These are phyloP conservation scores for Tephrocybe sp. DNA, from an alignment of 768 basidiomycete species.

Conservation along the genomic window DNA sequence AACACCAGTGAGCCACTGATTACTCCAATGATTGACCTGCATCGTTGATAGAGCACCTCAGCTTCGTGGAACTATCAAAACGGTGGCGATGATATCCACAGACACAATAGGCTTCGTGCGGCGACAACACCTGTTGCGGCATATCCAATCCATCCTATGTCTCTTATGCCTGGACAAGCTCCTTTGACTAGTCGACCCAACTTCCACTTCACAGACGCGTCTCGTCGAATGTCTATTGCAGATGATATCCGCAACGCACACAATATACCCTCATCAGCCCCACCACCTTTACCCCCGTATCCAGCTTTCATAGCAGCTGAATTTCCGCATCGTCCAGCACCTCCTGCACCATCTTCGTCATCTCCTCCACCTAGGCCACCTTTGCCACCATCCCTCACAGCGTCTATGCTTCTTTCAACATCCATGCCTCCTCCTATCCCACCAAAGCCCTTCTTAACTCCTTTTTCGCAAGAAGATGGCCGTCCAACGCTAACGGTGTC, in stretches of 20 bases:
- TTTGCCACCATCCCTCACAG: slow-evolving; percentile 14
- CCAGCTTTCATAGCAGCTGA: slow-evolving; percentile 29
- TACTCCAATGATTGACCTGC: neutral
- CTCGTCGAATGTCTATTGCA: slow-evolving; percentile 16
- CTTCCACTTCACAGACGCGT: slow-evolving; percentile 21
- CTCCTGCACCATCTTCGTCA: slow-evolving; percentile 14
- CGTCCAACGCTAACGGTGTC: neutral
- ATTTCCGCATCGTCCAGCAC: slow-evolving; percentile 28
- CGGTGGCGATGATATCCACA: slow-evolving; percentile 3
- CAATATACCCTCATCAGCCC: slow-evolving; percentile 8
- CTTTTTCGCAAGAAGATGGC: neutral
- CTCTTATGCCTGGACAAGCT: slow-evolving; percentile 21
- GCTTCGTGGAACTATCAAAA: slow-evolving; percentile 15
- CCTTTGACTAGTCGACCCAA: slow-evolving; percentile 22
- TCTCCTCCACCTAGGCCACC: slow-evolving; percentile 28
- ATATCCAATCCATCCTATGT: slow-evolving; percentile 19
- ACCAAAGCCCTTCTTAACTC: slow-evolving; percentile 32
- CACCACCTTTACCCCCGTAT: slow-evolving; percentile 28
- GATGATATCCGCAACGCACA: slow-evolving; percentile 17
- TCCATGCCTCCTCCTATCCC: slow-evolving; percentile 36
- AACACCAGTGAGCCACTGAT: slow-evolving; percentile 10
- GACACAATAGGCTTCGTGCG: slow-evolving; percentile 15
- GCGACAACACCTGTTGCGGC: slow-evolving; percentile 21
- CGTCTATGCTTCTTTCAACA: slow-evolving; percentile 6
- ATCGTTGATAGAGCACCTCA: neutral